Conservation (phyloP, 2,329 filamentous ascomycete genomes). For the Botrytis paeoniae region DNA sequence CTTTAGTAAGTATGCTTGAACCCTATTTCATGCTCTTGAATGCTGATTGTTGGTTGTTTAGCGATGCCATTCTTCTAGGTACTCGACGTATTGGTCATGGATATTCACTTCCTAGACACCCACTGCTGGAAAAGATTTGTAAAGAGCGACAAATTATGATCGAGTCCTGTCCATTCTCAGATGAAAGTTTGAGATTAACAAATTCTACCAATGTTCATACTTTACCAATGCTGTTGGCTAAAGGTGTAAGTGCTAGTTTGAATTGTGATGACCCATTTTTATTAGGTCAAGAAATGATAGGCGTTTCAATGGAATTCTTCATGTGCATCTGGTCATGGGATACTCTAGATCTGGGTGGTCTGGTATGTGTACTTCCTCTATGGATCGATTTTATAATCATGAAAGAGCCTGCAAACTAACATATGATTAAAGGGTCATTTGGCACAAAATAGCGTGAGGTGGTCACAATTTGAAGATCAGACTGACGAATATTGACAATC, state of each 20-base stretch:
- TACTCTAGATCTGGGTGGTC: constrained; percentile 77
- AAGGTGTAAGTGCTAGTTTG: constrained; percentile 77
- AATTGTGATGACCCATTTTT: constrained; percentile 88
- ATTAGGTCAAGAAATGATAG: constrained; percentile 75
- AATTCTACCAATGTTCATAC: constrained; percentile 72
- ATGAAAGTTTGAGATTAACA: constrained; percentile 79
- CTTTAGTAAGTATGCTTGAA: not conserved
- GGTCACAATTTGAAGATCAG: constrained; percentile 82
- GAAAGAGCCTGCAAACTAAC: constrained; percentile 6
- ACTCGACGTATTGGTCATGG: constrained; percentile 83
- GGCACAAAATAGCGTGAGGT: constrained; percentile 85
- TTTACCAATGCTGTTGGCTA: constrained; percentile 74
- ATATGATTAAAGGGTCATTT: constrained; percentile 42
- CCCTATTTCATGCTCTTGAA: not conserved
- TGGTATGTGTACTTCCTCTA: constrained; percentile 53
- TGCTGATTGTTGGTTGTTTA: constrained; percentile 47
- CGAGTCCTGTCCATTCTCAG: constrained; percentile 84
- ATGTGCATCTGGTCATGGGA: constrained; percentile 85
- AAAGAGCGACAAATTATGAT: constrained; percentile 81
- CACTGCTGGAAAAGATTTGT: constrained; percentile 77
- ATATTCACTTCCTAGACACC: constrained; percentile 84
- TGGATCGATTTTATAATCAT: not conserved
- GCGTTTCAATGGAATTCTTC: constrained; percentile 89
- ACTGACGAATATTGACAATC: constrained; percentile 65
- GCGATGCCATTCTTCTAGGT: constrained; percentile 79